These are phyloP conservation scores for Xylaria polymorpha DNA, from an alignment of 2,329 filamentous ascomycete species.

Conservation along the genomic window DNA sequence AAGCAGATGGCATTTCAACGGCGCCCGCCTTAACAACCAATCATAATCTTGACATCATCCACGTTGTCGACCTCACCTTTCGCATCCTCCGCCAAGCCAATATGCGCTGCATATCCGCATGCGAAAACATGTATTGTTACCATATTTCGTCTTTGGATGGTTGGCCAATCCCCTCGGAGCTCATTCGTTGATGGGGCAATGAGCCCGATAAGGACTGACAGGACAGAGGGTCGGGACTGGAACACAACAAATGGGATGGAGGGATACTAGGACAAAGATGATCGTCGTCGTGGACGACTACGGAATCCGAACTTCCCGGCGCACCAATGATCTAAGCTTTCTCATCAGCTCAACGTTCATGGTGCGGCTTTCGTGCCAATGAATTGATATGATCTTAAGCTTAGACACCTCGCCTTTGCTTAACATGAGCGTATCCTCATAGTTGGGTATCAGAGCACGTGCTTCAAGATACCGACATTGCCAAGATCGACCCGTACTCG, in stretches of 20 bases:
- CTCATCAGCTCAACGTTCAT: neutral
- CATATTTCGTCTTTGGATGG: neutral
- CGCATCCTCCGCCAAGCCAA: slow-evolving; percentile 27
- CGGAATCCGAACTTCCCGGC: slow-evolving; percentile 5
- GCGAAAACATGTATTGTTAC: slow-evolving; percentile 15
- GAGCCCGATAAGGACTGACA: slow-evolving; percentile 7
- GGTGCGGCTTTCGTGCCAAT: neutral
- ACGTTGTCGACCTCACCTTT: slow-evolving; percentile 31
- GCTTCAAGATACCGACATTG: neutral
- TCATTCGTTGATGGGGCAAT: slow-evolving; percentile 19
- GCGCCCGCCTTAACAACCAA: slow-evolving; percentile 7
- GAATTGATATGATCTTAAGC: neutral
- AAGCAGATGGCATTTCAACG: slow-evolving; percentile 8
- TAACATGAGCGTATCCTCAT: too few relatives aligned
- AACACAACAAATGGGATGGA: neutral
- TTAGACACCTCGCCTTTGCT: neutral
- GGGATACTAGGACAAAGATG: neutral
- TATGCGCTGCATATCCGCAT: slow-evolving; percentile 23
- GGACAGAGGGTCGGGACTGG: slow-evolving; percentile 14
- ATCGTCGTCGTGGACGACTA: neutral
- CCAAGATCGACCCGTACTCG: neutral
- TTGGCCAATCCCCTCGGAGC: slow-evolving; percentile 20
- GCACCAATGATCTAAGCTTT: neutral
- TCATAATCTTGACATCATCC: slow-evolving; percentile 19
- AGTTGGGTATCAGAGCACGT: slow-evolving; percentile 14